Conservation (phyloP, 2,329 filamentous ascomycete genomes). For the Chaetomiaceae sp. region DNA sequence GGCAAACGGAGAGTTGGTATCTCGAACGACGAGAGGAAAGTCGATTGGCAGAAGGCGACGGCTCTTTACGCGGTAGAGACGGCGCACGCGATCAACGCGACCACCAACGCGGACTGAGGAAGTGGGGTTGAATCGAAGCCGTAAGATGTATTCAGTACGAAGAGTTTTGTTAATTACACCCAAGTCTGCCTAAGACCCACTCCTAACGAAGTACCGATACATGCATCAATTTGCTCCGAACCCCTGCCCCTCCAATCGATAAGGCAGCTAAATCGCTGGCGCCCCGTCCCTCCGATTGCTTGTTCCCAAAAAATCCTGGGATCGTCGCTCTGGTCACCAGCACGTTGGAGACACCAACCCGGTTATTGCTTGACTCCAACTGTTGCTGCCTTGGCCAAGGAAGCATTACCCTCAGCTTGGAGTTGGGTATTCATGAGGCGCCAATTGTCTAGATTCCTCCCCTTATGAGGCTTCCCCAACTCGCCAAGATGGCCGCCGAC, state of each 20-base stretch:
- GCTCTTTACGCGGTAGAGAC: slow-evolving; percentile 11
- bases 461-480: slow-evolving; percentile 29
- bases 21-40: no score
- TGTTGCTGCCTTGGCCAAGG: not conserved
- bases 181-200: no score
- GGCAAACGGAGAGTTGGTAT: no score
- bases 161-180: no score
- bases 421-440: not conserved
- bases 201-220: no score
- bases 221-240: no score
- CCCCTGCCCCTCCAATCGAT: not conserved
- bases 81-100: not conserved
- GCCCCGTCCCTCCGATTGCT: no score
- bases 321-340: not conserved
- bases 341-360: not conserved
- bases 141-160: no score
- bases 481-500: slow-evolving; percentile 50
- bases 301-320: no score
- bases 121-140: no score
- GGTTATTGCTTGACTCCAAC: not conserved
- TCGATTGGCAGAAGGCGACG: not conserved
- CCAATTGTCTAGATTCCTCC: no score
- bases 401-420: not conserved
- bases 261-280: not conserved
- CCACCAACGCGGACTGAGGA: not conserved